A percentile compares a stretch with the other conserved stretches of the same genome.
Conservation (phyloP, 73 alveolate species). For the Symbiodinium natans region DNA sequence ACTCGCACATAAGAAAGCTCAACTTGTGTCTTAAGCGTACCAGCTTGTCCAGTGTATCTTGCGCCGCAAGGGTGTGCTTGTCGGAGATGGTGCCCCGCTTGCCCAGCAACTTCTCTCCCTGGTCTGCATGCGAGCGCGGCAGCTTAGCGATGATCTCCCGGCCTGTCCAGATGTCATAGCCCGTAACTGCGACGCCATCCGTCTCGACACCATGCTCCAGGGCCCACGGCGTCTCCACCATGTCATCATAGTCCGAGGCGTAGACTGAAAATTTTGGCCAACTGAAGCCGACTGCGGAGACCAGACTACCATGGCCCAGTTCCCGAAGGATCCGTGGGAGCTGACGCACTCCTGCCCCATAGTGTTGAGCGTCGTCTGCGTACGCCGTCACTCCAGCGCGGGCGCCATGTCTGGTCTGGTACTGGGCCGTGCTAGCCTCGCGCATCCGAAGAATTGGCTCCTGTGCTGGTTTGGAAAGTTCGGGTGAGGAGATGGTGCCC, state of each 20-base stretch:
- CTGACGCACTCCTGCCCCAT: neutral
- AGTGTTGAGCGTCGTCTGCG: neutral
- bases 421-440: neutral
- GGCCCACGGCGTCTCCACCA: neutral
- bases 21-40: neutral
- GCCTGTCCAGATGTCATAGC: neutral
- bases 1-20: neutral
- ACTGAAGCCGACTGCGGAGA: neutral
- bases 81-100: neutral
- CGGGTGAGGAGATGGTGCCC: neutral
- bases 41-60: neutral
- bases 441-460: conserved; percentile 10
- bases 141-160: neutral
- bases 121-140: neutral
- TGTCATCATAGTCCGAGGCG: neutral
- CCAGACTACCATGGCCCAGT: neutral
- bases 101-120: neutral
- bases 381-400: neutral
- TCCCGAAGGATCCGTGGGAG: neutral
- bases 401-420: neutral
- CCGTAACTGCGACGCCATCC: neutral
- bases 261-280: neutral
- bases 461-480: neutral
- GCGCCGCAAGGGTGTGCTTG: neutral
- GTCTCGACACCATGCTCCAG: neutral